A percentile compares a stretch with the other conserved stretches of the same genome.
phyloP scores from a whole-genome alignment of 345 rosid genomes.

The Salix koriyanagi region DNA sequence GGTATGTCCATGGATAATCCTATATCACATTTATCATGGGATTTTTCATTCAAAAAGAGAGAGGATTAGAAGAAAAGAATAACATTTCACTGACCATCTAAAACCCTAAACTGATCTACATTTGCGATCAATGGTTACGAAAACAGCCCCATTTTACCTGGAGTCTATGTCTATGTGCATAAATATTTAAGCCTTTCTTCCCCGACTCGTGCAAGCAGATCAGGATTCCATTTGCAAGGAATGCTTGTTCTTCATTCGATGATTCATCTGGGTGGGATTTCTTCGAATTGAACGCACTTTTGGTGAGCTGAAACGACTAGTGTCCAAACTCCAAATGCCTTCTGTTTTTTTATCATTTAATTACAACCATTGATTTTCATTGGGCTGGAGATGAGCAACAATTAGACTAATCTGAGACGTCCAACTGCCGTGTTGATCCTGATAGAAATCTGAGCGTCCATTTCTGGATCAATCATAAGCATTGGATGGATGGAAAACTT shows the following conservation, averaged over 20 bases:
- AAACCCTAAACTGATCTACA: neutral
- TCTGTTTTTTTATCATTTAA: no score
- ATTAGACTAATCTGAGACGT: no score
- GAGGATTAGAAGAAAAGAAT: no score
- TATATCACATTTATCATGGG: neutral
- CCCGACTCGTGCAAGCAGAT: slow-evolving; percentile 29
- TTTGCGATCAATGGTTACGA: neutral
- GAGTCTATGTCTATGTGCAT: neutral
- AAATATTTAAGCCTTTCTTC: neutral
- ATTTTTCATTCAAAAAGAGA: neutral
- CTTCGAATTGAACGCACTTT: slow-evolving; percentile 49
- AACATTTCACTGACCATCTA: neutral
- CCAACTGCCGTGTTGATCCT: neutral
- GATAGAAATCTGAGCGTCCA: neutral
- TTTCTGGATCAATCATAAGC: neutral
- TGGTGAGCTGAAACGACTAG: no score
- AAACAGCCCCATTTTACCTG: neutral
- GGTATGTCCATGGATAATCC: slow-evolving; percentile 21
- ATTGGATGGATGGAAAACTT: neutral
- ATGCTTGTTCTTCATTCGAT: slow-evolving; percentile 43
- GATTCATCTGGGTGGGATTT: slow-evolving; percentile 50
- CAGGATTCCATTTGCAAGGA: slow-evolving; percentile 43
- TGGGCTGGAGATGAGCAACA: no score
- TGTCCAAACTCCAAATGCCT: no score
- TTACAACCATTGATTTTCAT: no score